Percentiles rank a stretch among this genome's conserved stretches.
Evolutionary conservation across 345 rosid species (phyloP).

Genomic region (Salix exigua): DNA sequence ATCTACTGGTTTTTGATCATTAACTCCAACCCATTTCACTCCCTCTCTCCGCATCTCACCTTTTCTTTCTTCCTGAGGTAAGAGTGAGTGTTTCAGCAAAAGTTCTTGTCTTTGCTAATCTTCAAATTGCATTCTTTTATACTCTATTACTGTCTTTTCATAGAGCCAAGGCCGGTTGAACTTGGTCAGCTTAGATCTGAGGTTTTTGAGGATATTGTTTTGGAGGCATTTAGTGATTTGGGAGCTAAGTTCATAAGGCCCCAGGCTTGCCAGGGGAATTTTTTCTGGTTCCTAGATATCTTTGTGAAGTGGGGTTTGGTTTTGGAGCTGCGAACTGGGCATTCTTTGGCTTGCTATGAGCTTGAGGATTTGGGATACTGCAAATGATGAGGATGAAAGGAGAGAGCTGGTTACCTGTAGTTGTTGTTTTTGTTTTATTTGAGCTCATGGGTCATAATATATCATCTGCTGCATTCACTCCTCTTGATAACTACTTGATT

Average conservation of each 20-base stretch:
- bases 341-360: constrained; percentile 5
- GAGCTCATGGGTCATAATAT: constrained; percentile 32
- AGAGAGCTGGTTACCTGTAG: constrained; percentile 25
- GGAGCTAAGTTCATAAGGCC: constrained; percentile 12
- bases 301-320: neutral
- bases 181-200: constrained; percentile 34
- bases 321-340: constrained; percentile 12
- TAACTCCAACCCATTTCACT: constrained; percentile 7
- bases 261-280: neutral
- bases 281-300: too few relatives aligned
- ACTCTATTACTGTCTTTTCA: neutral
- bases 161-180: neutral
- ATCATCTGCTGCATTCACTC: constrained; percentile 49
- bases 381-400: constrained; percentile 44
- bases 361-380: constrained; percentile 23
- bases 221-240: constrained; percentile 9
- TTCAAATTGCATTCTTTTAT: neutral
- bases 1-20: constrained; percentile 30
- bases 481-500: constrained; percentile 73
- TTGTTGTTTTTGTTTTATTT: constrained; percentile 37
- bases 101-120: constrained; percentile 17
- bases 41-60: constrained; percentile 11
- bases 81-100: constrained; percentile 10
- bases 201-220: constrained; percentile 7
- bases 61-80: constrained; percentile 31